Evolutionary conservation across 805 yeast genomes (phyloP), one percentile per base, ranked within the genome.

Genomic region (Cyberlindnera xylosilytica): DNA sequence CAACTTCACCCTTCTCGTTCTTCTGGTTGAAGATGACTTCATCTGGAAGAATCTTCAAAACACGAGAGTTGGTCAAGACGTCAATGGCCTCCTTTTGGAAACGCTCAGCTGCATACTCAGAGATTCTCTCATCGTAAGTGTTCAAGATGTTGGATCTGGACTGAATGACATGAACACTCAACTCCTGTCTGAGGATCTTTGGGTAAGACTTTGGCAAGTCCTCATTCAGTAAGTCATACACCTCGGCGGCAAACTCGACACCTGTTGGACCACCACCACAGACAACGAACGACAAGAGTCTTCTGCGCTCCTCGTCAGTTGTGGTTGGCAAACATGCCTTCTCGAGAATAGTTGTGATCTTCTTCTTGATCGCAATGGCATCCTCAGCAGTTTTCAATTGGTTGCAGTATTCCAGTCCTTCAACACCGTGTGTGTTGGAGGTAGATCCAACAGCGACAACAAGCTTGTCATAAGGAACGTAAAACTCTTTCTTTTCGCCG

Each of bases 181-280:
- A 72, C 47, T 78, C 76, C 55, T 79, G 83, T 62, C 83, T 70
- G 36, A 81, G 62, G 37, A 81, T 68, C 52, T 71, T 70, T 42
- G 87, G 87, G 61, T 76, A 81, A 39, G 68, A 61, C 42, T 72
- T 69, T 34, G 72, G 68, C 52, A 81, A 61, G 57, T 81, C 87
- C 60, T 81, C 87, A 56, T 80, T 79, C 57, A 81, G 65, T 52
- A 81, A 60, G 54, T 81, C 88, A 51, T 68, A 79, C 22, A 81
- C 74, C 61, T 81, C 88, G 24, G 87, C 85, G 23, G 88, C 87
- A 53, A 81, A 73, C 57, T 81, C 87, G 27, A 79, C 84, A 52
- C 87, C 87, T 1, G 87, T 81, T 41, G 87, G 86, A 34, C 87
- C 87, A 46, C 87, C 87, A 47, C 87, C 87, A 60, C 86, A 80